These are phyloP conservation scores for Cucurbita maxima DNA, from an alignment of 306 rosid genomes.

Conservation along the genomic window DNA sequence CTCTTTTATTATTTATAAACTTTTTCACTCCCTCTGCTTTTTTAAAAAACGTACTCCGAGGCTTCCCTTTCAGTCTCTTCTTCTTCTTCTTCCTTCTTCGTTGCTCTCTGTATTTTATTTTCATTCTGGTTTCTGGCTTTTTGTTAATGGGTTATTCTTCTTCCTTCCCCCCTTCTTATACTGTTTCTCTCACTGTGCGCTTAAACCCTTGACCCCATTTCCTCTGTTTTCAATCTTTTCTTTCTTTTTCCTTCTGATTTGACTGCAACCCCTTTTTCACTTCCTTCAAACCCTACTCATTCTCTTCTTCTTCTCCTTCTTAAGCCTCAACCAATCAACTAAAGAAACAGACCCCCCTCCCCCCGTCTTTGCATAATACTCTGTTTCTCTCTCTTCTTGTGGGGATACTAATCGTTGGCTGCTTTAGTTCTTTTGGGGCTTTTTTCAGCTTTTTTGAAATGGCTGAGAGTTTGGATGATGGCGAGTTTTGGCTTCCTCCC, in stretches of 20 bases:
- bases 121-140: neutral
- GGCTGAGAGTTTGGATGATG: constrained; percentile 49
- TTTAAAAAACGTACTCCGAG: neutral
- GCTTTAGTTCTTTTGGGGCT: neutral
- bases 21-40: constrained; percentile 1
- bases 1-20: neutral
- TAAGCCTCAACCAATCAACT: constrained; percentile 6
- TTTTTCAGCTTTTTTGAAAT: neutral
- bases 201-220: neutral
- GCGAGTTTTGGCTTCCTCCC: constrained; percentile 66
- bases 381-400: neutral
- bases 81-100: neutral
- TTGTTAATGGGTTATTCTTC: neutral
- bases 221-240: neutral
- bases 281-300: neutral
- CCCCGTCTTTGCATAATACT: neutral
- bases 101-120: neutral
- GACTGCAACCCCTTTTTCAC: neutral
- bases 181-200: neutral
- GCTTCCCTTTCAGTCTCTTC: neutral
- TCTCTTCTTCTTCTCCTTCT: neutral
- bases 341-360: neutral
- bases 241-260: neutral
- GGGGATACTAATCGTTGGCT: neutral
- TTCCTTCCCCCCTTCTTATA: neutral